Conservation (phyloP, 805 yeast species). For the Hagleromyces aurorensis region DNA sequence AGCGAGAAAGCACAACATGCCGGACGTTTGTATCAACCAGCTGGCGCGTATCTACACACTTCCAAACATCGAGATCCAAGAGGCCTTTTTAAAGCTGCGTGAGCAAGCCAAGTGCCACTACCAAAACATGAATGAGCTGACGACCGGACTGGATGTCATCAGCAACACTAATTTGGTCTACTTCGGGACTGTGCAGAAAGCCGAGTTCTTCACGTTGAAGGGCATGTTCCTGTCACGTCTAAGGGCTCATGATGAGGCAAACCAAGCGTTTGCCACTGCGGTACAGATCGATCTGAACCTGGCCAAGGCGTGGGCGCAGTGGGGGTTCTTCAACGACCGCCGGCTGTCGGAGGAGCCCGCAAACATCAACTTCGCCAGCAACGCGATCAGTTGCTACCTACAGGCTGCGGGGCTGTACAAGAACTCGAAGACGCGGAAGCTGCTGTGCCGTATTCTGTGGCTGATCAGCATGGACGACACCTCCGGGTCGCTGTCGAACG, state of each 20-base stretch:
- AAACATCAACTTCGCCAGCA: conserved; percentile 78
- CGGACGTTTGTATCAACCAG: conserved; percentile 91
- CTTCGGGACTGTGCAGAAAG: conserved; percentile 95
- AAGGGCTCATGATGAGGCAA: conserved; percentile 88
- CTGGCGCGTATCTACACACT: conserved; percentile 87
- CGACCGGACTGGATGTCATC: conserved; percentile 94
- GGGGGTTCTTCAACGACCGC: conserved; percentile 94
- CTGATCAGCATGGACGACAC: conserved; percentile 84
- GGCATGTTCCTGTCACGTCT: conserved; percentile 96
- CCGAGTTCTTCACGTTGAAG: conserved; percentile 93
- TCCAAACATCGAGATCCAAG: conserved; percentile 97
- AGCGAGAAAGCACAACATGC: conserved; percentile 93
- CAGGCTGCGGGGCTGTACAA: conserved; percentile 97
- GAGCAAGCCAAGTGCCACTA: conserved; percentile 98
- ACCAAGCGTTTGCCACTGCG: conserved; percentile 96
- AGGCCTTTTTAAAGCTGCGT: conserved; percentile 87
- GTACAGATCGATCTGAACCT: conserved; percentile 90
- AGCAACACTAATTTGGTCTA: conserved; percentile 93
- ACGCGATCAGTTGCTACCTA: conserved; percentile 90
- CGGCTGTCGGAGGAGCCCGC: conserved; percentile 76
- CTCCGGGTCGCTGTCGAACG: conserved; percentile 69
- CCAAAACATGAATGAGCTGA: conserved; percentile 81
- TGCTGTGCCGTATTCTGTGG: conserved; percentile 89
- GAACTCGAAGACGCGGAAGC: conserved; percentile 80
- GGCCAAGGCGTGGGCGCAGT: conserved; percentile 99